Percentiles rank a stretch among this genome's conserved stretches.
These are phyloP conservation scores for Ettlia oleoabundans DNA, from an alignment of 139 green algal species.

Conservation along the genomic window DNA sequence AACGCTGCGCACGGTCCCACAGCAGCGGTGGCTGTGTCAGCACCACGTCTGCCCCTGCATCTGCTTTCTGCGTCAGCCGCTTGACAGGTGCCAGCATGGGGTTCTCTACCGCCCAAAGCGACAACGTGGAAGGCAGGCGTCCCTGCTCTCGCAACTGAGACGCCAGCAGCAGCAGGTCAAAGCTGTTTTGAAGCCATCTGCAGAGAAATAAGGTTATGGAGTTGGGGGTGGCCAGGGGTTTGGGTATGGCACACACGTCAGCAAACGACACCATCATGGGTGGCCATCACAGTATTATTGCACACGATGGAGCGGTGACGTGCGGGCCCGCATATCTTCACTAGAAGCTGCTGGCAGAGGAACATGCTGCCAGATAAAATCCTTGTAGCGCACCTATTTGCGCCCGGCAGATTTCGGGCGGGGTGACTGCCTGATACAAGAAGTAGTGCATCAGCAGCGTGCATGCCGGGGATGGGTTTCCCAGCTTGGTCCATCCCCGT, in stretches of 20 bases:
- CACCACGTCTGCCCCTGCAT: slow-evolving; percentile 65
- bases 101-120: slow-evolving; percentile 83
- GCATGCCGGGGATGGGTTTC: neutral
- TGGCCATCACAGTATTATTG: too few species aligned
- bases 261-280: too few species aligned
- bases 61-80: slow-evolving; percentile 53
- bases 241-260: too few species aligned
- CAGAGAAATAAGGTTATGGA: neutral
- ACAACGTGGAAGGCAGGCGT: slow-evolving; percentile 38
- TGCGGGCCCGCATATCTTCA: neutral
- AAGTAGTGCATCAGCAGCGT: slow-evolving; percentile 64
- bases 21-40: slow-evolving; percentile 81
- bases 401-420: slow-evolving; percentile 49
- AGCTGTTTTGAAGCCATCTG: slow-evolving; percentile 52
- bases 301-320: too few species aligned
- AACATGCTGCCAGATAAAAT: too few species aligned
- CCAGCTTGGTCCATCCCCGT: neutral
- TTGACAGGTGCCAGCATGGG: slow-evolving; percentile 50
- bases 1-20: slow-evolving; percentile 56
- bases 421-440: slow-evolving; percentile 79
- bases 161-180: slow-evolving; percentile 57
- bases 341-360: too few species aligned
- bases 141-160: slow-evolving; percentile 43
- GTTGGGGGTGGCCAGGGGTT: too few species aligned
- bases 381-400: slow-evolving; percentile 9